Conservation (phyloP, 2,329 filamentous ascomycete genomes). For the Geosmithia flava region DNA sequence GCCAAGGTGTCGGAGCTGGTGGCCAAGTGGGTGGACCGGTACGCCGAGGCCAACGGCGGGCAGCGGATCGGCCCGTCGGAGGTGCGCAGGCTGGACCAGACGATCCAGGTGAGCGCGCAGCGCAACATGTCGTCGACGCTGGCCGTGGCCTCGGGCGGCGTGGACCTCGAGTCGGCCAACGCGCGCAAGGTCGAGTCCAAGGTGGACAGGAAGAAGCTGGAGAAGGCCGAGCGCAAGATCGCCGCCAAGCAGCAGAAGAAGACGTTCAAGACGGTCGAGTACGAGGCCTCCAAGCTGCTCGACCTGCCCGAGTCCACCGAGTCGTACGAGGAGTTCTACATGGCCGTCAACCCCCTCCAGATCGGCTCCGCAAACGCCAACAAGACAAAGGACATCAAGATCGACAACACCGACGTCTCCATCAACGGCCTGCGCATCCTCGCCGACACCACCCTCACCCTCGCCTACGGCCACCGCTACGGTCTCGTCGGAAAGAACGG, state of each 20-base stretch:
- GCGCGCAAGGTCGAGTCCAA: conserved; percentile 90
- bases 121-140: conserved; percentile 94
- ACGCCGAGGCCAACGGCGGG: conserved; percentile 62
- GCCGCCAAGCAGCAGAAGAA: conserved; percentile 98
- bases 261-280: conserved; percentile 94
- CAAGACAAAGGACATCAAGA: conserved; percentile 98
- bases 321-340: conserved; percentile 99
- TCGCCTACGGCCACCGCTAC: conserved; percentile 88
- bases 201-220: conserved; percentile 96
- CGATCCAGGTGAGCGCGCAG: conserved; percentile 87
- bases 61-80: conserved; percentile 62
- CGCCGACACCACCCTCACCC: conserved; percentile 77
- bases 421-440: conserved; percentile 84
- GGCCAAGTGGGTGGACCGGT: conserved; percentile 75
- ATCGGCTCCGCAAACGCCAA: conserved; percentile 54
- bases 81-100: conserved; percentile 80
- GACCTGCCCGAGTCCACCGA: conserved; percentile 71
- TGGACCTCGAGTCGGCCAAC: conserved; percentile 91
- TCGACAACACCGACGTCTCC: conserved; percentile 90
- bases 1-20: conserved; percentile 72
- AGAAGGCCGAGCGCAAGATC: conserved; percentile 96
- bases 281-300: conserved; percentile 84
- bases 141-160: conserved; percentile 68
- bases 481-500: conserved; percentile 98
- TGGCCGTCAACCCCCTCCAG: conserved; percentile 96